Percentiles rank a stretch among this genome's conserved stretches.
Evolutionary conservation across 2,329 filamentous ascomycete species (phyloP).

Genomic region (Microsporum ferrugineum): DNA sequence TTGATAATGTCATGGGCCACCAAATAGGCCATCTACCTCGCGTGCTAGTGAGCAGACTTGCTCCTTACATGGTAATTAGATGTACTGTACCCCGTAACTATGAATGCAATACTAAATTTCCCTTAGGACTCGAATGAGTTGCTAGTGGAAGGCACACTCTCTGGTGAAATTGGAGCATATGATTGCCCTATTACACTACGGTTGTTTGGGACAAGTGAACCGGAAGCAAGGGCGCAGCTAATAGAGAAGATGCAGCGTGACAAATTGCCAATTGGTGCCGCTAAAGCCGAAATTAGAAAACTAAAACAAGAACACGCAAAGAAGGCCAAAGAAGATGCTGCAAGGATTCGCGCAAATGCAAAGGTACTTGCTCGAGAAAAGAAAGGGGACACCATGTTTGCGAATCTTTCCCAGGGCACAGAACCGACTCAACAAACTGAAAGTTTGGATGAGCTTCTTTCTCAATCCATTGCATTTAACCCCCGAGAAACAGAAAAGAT

Average conservation of each 20-base stretch:
- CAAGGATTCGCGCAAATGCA: constrained; percentile 20
- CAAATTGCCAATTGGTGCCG: constrained; percentile 45
- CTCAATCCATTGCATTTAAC: constrained; percentile 55
- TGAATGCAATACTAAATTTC: constrained; percentile 12
- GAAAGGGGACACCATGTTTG: constrained; percentile 23
- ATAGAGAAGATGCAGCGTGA: constrained; percentile 52
- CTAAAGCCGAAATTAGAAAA: constrained; percentile 45
- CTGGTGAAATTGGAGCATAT: constrained; percentile 52
- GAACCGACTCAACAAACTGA: constrained; percentile 8
- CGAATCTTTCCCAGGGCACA: constrained; percentile 27
- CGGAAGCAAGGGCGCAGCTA: constrained; percentile 42
- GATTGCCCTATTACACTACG: constrained; percentile 62
- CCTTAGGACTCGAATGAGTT: constrained; percentile 47
- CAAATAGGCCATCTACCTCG: constrained; percentile 73
- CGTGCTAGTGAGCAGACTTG: constrained; percentile 56
- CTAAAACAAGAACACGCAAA: constrained; percentile 45
- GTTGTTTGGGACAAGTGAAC: constrained; percentile 56
- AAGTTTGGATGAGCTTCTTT: constrained; percentile 51
- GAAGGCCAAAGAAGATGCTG: constrained; percentile 33
- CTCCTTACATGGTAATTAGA: constrained; percentile 53
- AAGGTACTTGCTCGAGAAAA: constrained; percentile 14
- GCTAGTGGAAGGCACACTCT: constrained; percentile 56
- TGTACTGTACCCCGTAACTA: not conserved
- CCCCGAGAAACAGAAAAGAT: constrained; percentile 53
- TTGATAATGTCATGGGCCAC: constrained; percentile 60